Evolutionary conservation across 192 early-diverging fungal genomes (phyloP), one percentile per base, ranked within the genome.

Genomic region (Backusella tuberculispora): DNA sequence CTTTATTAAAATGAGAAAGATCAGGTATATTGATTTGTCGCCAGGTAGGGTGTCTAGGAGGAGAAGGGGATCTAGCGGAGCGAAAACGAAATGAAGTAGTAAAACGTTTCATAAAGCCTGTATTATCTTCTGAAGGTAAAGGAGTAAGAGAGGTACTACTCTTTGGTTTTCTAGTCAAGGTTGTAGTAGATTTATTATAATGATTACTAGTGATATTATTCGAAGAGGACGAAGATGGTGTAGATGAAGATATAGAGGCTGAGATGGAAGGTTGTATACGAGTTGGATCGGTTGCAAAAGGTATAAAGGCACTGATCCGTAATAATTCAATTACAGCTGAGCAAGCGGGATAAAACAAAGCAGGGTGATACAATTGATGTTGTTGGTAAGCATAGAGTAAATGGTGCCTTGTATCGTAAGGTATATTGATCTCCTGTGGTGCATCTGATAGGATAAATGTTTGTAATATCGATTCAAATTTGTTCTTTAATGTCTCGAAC

Each of bases 361-460:
- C 66, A 6, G 83, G 78, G 21, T 80, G 78, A 46, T 79, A 84
- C 14, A 74, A 53, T 6, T 75, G 66, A 1, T 73, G 45, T 50
- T 45, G 44, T 13, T 66, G 21, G 2, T 79, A 74, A 0, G 69
- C 40, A 45, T 81, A 74, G n/a, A 81, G 24, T 12, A 84, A n/a
- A 14, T 64, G 64, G 13, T 66, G 50, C 17, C 80, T 71, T 3
- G 76, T 75, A 4, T 70, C 69, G 42, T 74, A 76, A 10, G 76
- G 76, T 8, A 84, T 71, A 42, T 84, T 84, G 63, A 84, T 60
- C 38, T 84, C 83, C 15, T 77, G 77, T 14, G 79, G 75, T 19
- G 80, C 71, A 19, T 77, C 69, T 9, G 48, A 45, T 0, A 73
- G 60, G 24, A 84, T 75, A 46, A 77, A 81, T 0, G 72, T 53